Conservation (phyloP, 805 yeast genomes). For the Kodamaea lidongshanica region DNA sequence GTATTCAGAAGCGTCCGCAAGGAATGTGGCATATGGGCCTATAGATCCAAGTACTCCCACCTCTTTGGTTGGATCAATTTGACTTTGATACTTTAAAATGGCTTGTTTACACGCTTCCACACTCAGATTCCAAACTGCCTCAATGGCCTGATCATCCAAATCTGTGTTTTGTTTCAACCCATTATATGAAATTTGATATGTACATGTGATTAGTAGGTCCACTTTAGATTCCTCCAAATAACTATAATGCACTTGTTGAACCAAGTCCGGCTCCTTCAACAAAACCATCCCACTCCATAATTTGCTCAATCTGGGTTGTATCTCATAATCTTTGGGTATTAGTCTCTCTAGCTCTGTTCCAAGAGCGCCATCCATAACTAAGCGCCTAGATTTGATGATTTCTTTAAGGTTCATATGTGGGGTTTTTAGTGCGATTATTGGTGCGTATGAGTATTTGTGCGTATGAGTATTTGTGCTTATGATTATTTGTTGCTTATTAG, state of each 20-base stretch:
- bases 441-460: conserved; percentile 2
- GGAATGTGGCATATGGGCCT: conserved; percentile 73
- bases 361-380: conserved; percentile 14
- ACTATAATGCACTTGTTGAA: conserved; percentile 43
- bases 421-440: background rate
- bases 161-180: conserved; percentile 27
- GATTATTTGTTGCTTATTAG: conserved; percentile 1
- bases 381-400: conserved; percentile 1
- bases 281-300: conserved; percentile 62
- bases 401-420: conserved; percentile 6
- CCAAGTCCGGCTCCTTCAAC: conserved; percentile 35
- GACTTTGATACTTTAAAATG: conserved; percentile 4
- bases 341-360: conserved; percentile 14
- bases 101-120: conserved; percentile 20
- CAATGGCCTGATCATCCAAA: conserved; percentile 13
- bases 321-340: conserved; percentile 13
- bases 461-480: conserved; percentile 1
- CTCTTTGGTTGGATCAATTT: conserved; percentile 4
- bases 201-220: conserved; percentile 47
- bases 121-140: conserved; percentile 18
- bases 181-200: conserved; percentile 52
- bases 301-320: conserved; percentile 27
- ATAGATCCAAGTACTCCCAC: conserved; percentile 51
- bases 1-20: conserved; percentile 67
- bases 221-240: conserved; percentile 50